Evolutionary conservation across 257 asterid species (phyloP), one percentile per base, ranked within the genome.

Genomic region (Solanum habrochaites): DNA sequence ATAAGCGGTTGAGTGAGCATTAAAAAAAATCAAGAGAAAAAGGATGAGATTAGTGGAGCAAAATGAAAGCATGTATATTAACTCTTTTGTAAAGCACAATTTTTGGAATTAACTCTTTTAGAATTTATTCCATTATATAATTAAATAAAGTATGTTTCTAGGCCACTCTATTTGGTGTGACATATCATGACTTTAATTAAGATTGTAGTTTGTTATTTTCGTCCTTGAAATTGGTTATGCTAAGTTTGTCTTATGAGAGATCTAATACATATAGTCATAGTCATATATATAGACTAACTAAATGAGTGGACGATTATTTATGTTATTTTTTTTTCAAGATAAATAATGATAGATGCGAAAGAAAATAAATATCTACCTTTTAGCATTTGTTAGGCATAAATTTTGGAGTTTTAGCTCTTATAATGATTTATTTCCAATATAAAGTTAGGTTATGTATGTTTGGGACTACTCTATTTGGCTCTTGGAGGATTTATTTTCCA

Each of bases 1-100:
- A 1, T n/a, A n/a, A 40, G 0, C 7, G 7, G 7, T 35, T 35
- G 39, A 5, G 7, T 1, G 7, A 35, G 39, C 7, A 0, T 35
- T 37, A 37, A 37, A 37, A 35, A 35, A 5, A 37, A 6, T 6
- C 7, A 6, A 37, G 12, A 25, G 5, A 4, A 3, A 8, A 25
- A 14, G 0, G 3, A 4, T 25, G 25, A 8, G 8, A 25, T 14
- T 42, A 25, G 84, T 45, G 25, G 66, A 45, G 84, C 18, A 80
- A 27, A 47, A 45, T 4, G 15, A 47, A 72, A 47, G 25, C 29
- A 37, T 37, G 6, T 37, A 37, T 35, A 35, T 5, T 35, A 35
- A 35, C 39, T 35, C 39, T 35, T 35, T 37, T 37, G 39, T 37
- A 7, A 16, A 37, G 7, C 85, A 80, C 18, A 47, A 52, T 5